phyloP scores from a whole-genome alignment of 2,329 filamentous ascomycete species.

The Aureobasidium lini region DNA sequence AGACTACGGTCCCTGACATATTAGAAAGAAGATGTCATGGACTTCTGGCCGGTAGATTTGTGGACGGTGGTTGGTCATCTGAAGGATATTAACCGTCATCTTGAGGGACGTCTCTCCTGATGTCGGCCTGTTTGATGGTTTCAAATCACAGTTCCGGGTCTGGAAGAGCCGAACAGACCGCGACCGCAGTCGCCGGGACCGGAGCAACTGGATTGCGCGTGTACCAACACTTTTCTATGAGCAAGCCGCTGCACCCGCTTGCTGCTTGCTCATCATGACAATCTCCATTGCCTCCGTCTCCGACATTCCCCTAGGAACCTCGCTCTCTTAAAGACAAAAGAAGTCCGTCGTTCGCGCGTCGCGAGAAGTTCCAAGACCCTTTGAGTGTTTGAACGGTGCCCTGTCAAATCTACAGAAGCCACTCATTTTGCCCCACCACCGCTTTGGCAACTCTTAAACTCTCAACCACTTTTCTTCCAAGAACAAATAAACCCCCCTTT shows the following conservation, averaged over 20 bases:
- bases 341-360: not conserved
- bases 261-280: constrained; percentile 10
- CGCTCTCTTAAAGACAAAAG: not conserved
- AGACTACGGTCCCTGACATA: not conserved
- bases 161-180: constrained; percentile 4
- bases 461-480: constrained; percentile 6
- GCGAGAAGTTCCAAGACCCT: not conserved
- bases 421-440: constrained; percentile 5
- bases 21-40: not conserved
- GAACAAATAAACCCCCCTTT: not conserved
- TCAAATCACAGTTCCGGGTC: not conserved
- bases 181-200: not conserved
- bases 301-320: not conserved
- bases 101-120: not conserved
- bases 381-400: not conserved
- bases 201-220: not conserved
- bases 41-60: not conserved
- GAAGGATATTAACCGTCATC: not conserved
- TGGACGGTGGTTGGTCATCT: not conserved
- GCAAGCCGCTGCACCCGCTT: constrained; percentile 3
- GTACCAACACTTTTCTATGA: constrained; percentile 1
- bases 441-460: not conserved
- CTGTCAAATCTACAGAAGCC: not conserved
- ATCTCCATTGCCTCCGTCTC: constrained; percentile 8
- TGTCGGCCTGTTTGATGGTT: not conserved